Conservation (phyloP, 2,329 filamentous ascomycete species). For the Fusarium piperis region DNA sequence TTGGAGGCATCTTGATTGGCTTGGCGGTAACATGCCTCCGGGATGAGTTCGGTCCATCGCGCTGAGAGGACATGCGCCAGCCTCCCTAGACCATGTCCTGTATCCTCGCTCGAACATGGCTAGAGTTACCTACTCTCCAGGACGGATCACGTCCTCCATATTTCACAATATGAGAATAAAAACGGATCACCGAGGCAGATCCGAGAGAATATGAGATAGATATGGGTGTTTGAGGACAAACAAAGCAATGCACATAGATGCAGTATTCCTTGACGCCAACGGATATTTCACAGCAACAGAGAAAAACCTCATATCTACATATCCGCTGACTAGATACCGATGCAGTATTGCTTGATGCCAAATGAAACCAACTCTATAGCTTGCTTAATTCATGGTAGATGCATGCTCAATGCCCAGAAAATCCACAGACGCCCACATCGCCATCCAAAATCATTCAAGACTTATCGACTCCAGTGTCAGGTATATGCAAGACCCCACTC, state of each 20-base stretch:
- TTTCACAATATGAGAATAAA: neutral
- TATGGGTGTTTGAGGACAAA: neutral
- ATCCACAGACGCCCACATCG: neutral
- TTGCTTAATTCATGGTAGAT: neutral
- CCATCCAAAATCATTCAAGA: neutral
- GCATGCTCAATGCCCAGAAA: neutral
- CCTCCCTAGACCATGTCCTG: neutral
- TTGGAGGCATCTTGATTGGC: too few species aligned
- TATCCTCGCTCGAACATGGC: neutral
- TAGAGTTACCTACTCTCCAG: neutral
- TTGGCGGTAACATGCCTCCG: too few species aligned
- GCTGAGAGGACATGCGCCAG: constrained; percentile 44
- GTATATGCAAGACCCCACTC: neutral
- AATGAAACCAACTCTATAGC: neutral
- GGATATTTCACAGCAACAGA: neutral
- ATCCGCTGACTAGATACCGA: neutral
- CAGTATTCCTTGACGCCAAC: too few species aligned
- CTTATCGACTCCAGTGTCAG: neutral
- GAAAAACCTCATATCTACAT: neutral
- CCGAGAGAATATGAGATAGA: neutral
- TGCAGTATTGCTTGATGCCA: neutral
- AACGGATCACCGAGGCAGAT: neutral
- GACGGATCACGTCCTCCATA: neutral
- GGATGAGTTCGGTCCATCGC: too few species aligned
- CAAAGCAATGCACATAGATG: neutral